Evolutionary conservation across 805 yeast species (phyloP), one percentile per base, ranked within the genome.

Genomic region (Sugiyamaella qingdaonensis): DNA sequence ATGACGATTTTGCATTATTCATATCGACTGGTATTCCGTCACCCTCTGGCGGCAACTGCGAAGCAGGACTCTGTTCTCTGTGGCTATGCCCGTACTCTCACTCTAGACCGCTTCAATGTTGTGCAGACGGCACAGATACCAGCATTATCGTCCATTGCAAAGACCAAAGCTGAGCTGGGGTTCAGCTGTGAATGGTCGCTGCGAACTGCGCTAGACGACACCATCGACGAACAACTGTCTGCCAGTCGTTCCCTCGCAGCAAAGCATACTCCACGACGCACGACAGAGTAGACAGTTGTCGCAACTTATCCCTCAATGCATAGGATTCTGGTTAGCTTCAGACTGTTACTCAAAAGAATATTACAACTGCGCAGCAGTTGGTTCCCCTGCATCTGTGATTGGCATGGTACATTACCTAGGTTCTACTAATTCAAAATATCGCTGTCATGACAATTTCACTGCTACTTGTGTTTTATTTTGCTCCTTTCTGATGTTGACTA

Each of bases 111-210:
- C 8, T 63, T 64, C 54, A 54, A 55, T 18, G 55, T 63, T 7
- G 49, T 63, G 14, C 66, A 65, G 49, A 52, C 49, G 1, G 64
- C 62, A 24, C 67, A 62, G 42, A 14, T 61, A 10, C 67, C 67
- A 9, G 56, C 58, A 39, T 37, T 52, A 16, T 36, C 32, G 24
- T 61, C 61, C 35, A 44, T 34, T 21, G 41, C 45, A 21, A 56
- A 61, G 2, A 56, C 56, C 41, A 54, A 48, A 18, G 57, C 54
- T 10, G 44, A 58, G 39, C 62, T 64, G 21, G 54, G 42, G 8
- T 48, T 56, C 43, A 39, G 51, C n/a, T 57, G 57, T 16, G 58
- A 61, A 48, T 61, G 53, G 54, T 34, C 60, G 7, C 41, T 58
- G 33, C 56, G 62, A n/a, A 58, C 58, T 10, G 63, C 59, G 5